Base-by-base conservation (phyloP, 805 yeast species). In the Starmerella lactis-condensi region DNA sequence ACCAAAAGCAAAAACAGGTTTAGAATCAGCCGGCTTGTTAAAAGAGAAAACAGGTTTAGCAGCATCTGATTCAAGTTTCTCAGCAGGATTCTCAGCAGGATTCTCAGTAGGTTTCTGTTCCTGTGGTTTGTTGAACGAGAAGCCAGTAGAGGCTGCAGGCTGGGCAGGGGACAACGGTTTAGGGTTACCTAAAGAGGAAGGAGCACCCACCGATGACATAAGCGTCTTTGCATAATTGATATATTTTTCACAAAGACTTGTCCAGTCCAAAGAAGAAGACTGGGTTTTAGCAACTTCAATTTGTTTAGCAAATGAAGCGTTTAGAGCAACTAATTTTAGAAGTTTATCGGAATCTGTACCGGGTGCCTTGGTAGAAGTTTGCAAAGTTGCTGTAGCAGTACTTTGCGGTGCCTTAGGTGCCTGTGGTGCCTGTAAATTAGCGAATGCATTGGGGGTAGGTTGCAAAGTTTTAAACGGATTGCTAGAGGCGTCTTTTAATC, bases 201-300 rank as follows among this genome's bases (percentile, higher is more conserved):
- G 22, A 10, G 37, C 27, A 12, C 25, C 30, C 8, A 27, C 9
- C n/a, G 15, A 16, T 13, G 13, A 15, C 5, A 22, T 22, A 9
- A 38, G 14, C 21, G n/a, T 13, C 31, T 33, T 29, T 24, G 33
- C 31, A 28, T 44, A 44, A 4, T n/a, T 12, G 20, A 44, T 10
- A 29, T 44, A 44, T 32, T 38, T 35, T 25, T 35, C 32, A 33
- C 47, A 43, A 26, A 38, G 34, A 10, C 28, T 31, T 6, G 38
- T 20, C 45, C 43, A 43, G 28, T 36, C 38, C 17, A 37, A 45
- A 18, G 33, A 33, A 4, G 38, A 34, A 26, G 41, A 25, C 7
- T 15, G 23, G 5, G 18, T 17, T 15, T 22, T 21, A 7, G 39
- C 37, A 19, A 26, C 34, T 11, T 41, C 38, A 7, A 42, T 19